Evolutionary conservation across 768 basidiomycete species (phyloP).

Genomic region (Kwoniella bestiolae): DNA sequence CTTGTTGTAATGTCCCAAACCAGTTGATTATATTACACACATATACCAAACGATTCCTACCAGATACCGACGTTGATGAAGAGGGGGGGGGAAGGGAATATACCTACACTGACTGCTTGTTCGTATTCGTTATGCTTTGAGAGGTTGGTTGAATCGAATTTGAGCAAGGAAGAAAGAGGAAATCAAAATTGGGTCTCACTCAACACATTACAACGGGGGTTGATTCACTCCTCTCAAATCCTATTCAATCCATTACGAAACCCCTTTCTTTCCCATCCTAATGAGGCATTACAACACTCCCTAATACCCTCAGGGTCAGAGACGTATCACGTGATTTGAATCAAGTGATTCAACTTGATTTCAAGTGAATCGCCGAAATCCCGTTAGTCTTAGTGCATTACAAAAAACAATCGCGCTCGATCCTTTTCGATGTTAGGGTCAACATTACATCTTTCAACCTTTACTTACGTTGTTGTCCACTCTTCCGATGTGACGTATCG

Average conservation of each 20-base stretch:
- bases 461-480: background rate
- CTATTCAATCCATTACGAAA: background rate
- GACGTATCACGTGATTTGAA: slow-evolving; percentile 6
- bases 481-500: background rate
- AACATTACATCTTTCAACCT: slow-evolving; percentile 15
- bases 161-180: background rate
- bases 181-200: background rate
- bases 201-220: background rate
- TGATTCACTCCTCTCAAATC: background rate
- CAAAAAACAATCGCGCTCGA: slow-evolving; percentile 12
- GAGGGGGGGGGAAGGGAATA: background rate
- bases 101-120: background rate
- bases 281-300: background rate
- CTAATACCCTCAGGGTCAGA: slow-evolving; percentile 7
- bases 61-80: background rate
- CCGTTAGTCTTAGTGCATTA: background rate
- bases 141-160: background rate
- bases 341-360: slow-evolving; percentile 14
- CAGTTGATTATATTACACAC: slow-evolving; percentile 1
- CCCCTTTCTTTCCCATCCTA: background rate
- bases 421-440: background rate
- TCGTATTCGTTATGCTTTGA: background rate
- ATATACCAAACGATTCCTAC: background rate
- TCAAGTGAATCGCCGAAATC: slow-evolving; percentile 16
- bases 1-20: slow-evolving; percentile 2